Conservation (phyloP, 768 basidiomycete genomes). For the Clitopilus passeckerianus region DNA sequence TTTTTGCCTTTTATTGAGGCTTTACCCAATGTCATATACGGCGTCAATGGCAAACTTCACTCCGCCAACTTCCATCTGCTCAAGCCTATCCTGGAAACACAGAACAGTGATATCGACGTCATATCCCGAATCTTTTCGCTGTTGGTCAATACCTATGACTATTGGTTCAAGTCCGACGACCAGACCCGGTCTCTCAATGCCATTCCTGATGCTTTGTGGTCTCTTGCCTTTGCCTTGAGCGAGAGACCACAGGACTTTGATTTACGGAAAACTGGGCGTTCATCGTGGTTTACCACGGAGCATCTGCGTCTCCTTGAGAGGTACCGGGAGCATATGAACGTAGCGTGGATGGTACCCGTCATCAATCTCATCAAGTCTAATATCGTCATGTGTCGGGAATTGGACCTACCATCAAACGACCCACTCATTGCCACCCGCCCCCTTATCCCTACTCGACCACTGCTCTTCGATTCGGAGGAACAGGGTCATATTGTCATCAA, state of each 20-base stretch:
- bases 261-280: not conserved
- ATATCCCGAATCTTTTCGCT: not conserved
- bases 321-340: not conserved
- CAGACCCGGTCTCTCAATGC: not conserved
- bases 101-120: not conserved
- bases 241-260: not conserved
- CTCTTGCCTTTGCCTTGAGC: not conserved
- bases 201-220: not conserved
- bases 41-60: not conserved
- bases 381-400: not conserved
- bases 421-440: not conserved
- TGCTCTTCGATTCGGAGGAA: not conserved
- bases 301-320: not conserved
- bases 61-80: not conserved
- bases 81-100: not conserved
- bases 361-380: not conserved
- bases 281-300: not conserved
- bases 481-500: not conserved
- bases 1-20: not conserved
- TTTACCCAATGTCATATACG: not conserved
- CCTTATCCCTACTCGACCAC: not conserved
- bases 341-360: not conserved
- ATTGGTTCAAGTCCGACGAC: not conserved
- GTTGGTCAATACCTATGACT: not conserved
- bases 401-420: not conserved